Evolutionary conservation across 2,329 filamentous ascomycete species (phyloP), one percentile per base, ranked within the genome.

Genomic region (Orbilia quercus): DNA sequence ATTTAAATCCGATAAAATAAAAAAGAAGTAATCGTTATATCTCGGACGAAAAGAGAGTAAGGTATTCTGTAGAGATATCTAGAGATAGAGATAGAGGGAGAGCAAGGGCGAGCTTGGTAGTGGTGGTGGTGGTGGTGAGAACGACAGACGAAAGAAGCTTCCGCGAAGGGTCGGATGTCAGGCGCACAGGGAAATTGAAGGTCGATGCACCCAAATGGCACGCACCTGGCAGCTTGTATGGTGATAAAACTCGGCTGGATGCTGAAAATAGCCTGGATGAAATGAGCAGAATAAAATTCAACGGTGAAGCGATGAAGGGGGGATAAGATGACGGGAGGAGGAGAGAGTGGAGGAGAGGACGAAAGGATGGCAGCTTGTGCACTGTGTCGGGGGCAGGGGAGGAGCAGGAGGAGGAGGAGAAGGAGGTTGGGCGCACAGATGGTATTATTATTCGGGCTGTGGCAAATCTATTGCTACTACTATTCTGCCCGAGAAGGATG

Each of bases 41-140:
- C n/a, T n/a, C n/a, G 16, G 54, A 58, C 47, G 23, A 40, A 47
- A 34, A 23, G 38, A 45, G 23, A 25, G 53, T n/a, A n/a, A n/a
- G n/a, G n/a, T n/a, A n/a, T n/a, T n/a, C n/a, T n/a, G n/a, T n/a
- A n/a, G n/a, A n/a, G n/a, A n/a, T n/a, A n/a, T n/a, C n/a, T n/a
- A n/a, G n/a, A 18, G 57, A 28, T 40, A 40, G 36, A 40, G 6
- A 14, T 5, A 40, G 6, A 40, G 25, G 31, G 7, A 18, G 58
- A 1, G 38, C 23, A n/a, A 54, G 59, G 59, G 34, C 6, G 9
- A 40, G 36, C 4, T 4, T 5, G 14, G 4, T 7, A 16, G 12
- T 14, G 12, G 11, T 34, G 6, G 31, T 6, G 36, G 36, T 4
- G 36, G n/a, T 14, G 12, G 36, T 14, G n/a, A 40, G 36, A 40